These are phyloP conservation scores for Lunasporangiospora selenospora DNA, from an alignment of 192 early-diverging fungal genomes.

Conservation along the genomic window DNA sequence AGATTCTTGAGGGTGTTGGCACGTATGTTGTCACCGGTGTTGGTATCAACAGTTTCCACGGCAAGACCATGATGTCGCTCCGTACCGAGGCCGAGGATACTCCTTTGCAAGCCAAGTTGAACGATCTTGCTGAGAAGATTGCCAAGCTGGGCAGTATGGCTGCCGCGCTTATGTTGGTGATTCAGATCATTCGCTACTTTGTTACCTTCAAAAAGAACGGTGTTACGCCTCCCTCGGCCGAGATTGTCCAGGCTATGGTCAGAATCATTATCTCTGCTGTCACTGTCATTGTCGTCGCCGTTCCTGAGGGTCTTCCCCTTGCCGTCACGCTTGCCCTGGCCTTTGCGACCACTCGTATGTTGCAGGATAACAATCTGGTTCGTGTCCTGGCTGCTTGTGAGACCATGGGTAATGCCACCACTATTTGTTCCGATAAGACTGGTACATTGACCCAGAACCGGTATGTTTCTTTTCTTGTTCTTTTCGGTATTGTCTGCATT, in stretches of 20 bases:
- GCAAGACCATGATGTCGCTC: constrained; percentile 85
- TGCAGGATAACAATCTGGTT: constrained; percentile 97
- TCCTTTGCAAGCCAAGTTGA: constrained; percentile 91
- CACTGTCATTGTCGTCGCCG: constrained; percentile 95
- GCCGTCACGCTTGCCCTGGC: constrained; percentile 96
- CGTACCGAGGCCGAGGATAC: constrained; percentile 87
- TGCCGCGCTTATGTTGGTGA: constrained; percentile 83
- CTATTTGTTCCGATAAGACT: constrained; percentile 98
- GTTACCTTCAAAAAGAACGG: constrained; percentile 53
- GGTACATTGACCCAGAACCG: constrained; percentile 95
- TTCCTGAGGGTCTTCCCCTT: constrained; percentile 95
- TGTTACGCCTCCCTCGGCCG: constrained; percentile 49
- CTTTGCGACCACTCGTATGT: constrained; percentile 93
- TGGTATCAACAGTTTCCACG: constrained; percentile 88
- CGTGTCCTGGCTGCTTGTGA: constrained; percentile 95
- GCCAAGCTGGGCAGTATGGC: constrained; percentile 88
- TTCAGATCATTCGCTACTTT: constrained; percentile 84
- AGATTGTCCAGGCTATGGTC: constrained; percentile 65
- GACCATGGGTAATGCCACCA: constrained; percentile 98
- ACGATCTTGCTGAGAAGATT: constrained; percentile 88
- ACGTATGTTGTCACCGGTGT: constrained; percentile 84
- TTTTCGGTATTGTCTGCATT: neutral
- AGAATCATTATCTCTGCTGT: constrained; percentile 87
- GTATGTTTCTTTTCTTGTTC: constrained; percentile 16
- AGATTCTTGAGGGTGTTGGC: constrained; percentile 88